Percentiles rank a stretch among this genome's conserved stretches.
Conservation (phyloP, 2,329 filamentous ascomycete species). For the Stemphylium vesicarium region DNA sequence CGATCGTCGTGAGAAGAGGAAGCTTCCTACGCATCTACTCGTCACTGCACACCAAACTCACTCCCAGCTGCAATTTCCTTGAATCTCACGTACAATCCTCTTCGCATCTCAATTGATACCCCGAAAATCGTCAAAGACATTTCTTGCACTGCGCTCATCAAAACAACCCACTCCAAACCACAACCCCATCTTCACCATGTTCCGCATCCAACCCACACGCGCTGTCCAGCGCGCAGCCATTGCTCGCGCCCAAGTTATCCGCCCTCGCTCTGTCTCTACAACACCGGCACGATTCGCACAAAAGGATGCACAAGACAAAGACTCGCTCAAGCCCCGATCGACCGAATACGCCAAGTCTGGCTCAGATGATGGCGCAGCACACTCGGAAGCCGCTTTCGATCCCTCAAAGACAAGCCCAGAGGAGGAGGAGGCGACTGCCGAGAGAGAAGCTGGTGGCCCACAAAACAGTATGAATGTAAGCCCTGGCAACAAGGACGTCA, state of each 20-base stretch:
- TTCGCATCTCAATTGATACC: neutral
- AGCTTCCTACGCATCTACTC: conserved; percentile 14
- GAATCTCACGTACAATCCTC: too few relatives aligned
- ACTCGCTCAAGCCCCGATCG: conserved; percentile 68
- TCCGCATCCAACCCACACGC: conserved; percentile 32
- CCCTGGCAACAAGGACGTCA: conserved; percentile 66
- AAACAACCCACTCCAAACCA: neutral
- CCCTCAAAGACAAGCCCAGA: conserved; percentile 72
- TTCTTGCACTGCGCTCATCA: neutral
- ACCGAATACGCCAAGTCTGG: conserved; percentile 74
- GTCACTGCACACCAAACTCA: conserved; percentile 5
- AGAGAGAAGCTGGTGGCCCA: conserved; percentile 41
- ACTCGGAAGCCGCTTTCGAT: conserved; percentile 71
- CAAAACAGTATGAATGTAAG: conserved; percentile 61
- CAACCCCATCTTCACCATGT: conserved; percentile 25
- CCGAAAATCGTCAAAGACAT: neutral
- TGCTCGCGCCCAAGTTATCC: conserved; percentile 12
- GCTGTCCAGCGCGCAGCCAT: conserved; percentile 25
- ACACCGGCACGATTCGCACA: conserved; percentile 33
- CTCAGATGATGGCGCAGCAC: conserved; percentile 64
- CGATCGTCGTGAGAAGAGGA: conserved; percentile 3
- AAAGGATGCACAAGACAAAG: conserved; percentile 57
- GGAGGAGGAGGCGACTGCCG: conserved; percentile 55
- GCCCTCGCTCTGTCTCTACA: conserved; percentile 34
- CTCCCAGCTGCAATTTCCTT: conserved; percentile 3